Conservation (phyloP, 2,329 filamentous ascomycete species). For the Exophiala mesophila region DNA sequence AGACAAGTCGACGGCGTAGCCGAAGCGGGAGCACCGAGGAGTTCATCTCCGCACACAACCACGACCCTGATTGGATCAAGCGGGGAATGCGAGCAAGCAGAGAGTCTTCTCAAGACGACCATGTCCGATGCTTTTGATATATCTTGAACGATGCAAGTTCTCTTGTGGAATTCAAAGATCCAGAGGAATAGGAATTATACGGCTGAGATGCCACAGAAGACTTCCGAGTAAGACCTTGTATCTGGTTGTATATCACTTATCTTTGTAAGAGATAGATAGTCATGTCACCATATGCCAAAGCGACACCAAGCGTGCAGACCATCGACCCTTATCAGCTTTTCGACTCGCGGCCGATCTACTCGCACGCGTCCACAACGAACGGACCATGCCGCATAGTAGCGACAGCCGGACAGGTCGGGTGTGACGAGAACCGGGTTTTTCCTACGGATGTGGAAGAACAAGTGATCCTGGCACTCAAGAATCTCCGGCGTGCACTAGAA, state of each 20-base stretch:
- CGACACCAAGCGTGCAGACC: constrained; percentile 12
- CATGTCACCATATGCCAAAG: constrained; percentile 12
- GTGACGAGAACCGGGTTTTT: constrained; percentile 29
- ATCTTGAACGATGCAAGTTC: too few species aligned
- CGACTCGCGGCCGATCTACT: constrained; percentile 17
- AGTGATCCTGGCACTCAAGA: constrained; percentile 38
- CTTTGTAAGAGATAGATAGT: too few species aligned
- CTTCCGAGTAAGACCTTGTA: too few species aligned
- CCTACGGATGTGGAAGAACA: constrained; percentile 40
- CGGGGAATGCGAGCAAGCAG: too few species aligned
- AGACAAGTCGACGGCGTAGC: too few species aligned
- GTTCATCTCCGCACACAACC: background rate
- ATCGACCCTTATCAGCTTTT: constrained; percentile 13
- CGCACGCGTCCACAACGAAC: constrained; percentile 14
- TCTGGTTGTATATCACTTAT: too few species aligned
- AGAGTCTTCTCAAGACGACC: too few species aligned
- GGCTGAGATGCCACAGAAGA: too few species aligned
- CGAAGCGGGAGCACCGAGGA: background rate
- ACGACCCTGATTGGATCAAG: background rate
- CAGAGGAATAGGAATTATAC: too few species aligned
- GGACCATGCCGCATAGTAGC: constrained; percentile 16
- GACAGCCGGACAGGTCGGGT: constrained; percentile 35
- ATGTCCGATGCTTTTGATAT: too few species aligned
- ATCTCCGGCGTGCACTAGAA: constrained; percentile 35
- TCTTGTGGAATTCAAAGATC: too few species aligned